Base-by-base conservation (phyloP, 1,139 yeast species). In the Yamadazyma spencermartinsiae region DNA sequence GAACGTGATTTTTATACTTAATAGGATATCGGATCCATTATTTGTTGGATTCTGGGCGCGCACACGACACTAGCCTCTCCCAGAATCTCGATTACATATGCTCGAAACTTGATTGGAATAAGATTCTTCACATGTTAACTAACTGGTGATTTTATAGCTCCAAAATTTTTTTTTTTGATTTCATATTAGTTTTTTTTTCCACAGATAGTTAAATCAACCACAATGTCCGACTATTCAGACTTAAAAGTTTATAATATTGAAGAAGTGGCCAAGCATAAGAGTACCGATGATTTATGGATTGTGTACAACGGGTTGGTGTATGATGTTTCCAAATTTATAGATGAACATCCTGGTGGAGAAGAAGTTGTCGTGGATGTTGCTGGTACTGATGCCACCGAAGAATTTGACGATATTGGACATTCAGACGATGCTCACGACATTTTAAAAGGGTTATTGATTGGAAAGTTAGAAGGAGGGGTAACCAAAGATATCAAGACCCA, bases 321-420 rank as follows among this genome's bases (percentile, higher is more conserved):
- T 67, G 89, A 92, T 63, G 80, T 86, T 45, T 69, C 95, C 40
- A 69, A 72, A 49, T 92, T 90, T 65, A 65, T 90, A 45, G 97
- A 90, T 56, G 98, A 92, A 71, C 99, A 92, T 68, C 77, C 77
- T 45, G 99, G 99, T 72, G 99, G 99, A 59, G 98, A 89, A 65
- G 98, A 94, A 65, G 96, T 92, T 36, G 76, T 92, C 52, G 68
- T 85, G 40, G 98, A 94, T 58, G 79, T 82, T 53, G 98, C 92
- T 43, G 98, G 98, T 50, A 72, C 74, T 41, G 98, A 94, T 63
- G 95, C 96, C 43, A 90, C 98, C 34, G 92, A 82, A 51, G 90
- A 95, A 26, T 92, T 92, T 59, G 89, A 87, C 46, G 98, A 92
- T 60, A 90, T 92, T 57, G 98, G 98, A 30, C 99, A 92, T 67